These are phyloP conservation scores for Neonectria magnoliae DNA, from an alignment of 2,329 filamentous ascomycete genomes.

Conservation along the genomic window DNA sequence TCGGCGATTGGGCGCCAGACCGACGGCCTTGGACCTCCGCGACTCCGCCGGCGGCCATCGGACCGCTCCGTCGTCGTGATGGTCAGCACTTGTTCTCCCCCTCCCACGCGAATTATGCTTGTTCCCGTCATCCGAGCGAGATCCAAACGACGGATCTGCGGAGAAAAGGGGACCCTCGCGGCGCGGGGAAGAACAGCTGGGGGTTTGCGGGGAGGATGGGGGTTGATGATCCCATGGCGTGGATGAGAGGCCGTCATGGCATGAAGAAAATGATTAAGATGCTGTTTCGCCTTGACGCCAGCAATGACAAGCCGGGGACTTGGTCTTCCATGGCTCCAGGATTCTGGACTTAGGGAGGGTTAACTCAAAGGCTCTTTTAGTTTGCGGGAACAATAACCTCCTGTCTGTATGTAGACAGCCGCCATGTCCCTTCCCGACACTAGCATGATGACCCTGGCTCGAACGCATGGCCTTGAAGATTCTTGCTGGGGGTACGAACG, in stretches of 20 bases:
- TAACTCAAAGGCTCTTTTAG: neutral
- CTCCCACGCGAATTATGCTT: slow-evolving; percentile 1
- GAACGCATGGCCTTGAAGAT: neutral
- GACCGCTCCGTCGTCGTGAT: slow-evolving; percentile 1
- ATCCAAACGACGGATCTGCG: slow-evolving; percentile 32
- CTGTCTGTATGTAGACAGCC: too few species aligned
- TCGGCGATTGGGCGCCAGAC: slow-evolving; percentile 9
- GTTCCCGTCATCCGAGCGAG: slow-evolving; percentile 5
- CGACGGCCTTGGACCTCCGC: slow-evolving; percentile 21
- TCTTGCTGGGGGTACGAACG: too few species aligned
- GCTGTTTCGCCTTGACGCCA: neutral
- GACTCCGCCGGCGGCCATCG: slow-evolving; percentile 2
- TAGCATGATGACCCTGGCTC: neutral
- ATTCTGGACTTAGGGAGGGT: neutral
- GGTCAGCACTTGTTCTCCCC: neutral
- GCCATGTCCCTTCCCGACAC: neutral
- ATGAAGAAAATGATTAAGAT: neutral
- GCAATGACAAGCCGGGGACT: neutral
- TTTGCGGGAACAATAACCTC: neutral
- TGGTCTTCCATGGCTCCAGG: neutral
- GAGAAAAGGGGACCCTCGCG: slow-evolving; percentile 30
- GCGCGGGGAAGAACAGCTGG: slow-evolving; percentile 38
- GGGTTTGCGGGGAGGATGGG: slow-evolving; percentile 38
- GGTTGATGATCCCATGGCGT: slow-evolving; percentile 16
- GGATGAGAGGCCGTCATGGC: neutral